Base-by-base conservation (phyloP, 2,329 filamentous ascomycete genomes). In the Blastomyces silverae region DNA sequence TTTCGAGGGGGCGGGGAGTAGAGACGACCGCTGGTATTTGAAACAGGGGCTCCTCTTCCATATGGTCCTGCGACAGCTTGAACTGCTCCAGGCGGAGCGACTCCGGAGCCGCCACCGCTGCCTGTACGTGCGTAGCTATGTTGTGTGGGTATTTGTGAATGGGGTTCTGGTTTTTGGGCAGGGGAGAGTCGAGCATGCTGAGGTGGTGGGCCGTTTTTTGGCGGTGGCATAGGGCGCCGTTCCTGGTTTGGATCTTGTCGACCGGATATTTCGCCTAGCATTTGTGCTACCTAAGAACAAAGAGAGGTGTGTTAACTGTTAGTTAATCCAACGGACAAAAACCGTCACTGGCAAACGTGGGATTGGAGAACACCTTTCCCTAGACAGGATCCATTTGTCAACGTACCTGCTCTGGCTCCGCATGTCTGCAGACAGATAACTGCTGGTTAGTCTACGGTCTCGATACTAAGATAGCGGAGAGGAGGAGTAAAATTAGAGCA, bases 391-490 rank as follows among this genome's bases (percentile, higher is more conserved):
- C 64, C 46, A 44, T 62, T 22, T 39, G 22, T 25, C 53, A 48
- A 66, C 77, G 67, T 80, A 88, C 87, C 78, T 85, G 82, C 69
- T 91, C 89, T 55, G 89, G 89, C 78, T 92, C 89, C 67, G 88
- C 89, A 75, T 91, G 89, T 72, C 87, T 89, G 72, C 69, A 59
- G 28, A 62, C 64, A 55, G 63, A 34, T 42, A 50, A 55, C 42
- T 64, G 64, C 39, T 61, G 44, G 39, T 50, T 55, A 60, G 62
- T 57, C 34, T 46, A 20, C 50, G 13, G 17, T 28, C 28, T 48
- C 53, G 3, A 31, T 39, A 6, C 17, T 11, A 22, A 42, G 31
- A 5, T 17, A 34, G 13, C 31, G 58, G n/a, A 34, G 7, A 39
- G 52, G 61, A 34, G 63, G 67, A 69, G 63, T 71, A 67, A 66